A percentile compares a stretch with the other conserved stretches of the same genome.
Evolutionary conservation across 345 rosid genomes (phyloP).

Genomic region (Acer yangbiense): DNA sequence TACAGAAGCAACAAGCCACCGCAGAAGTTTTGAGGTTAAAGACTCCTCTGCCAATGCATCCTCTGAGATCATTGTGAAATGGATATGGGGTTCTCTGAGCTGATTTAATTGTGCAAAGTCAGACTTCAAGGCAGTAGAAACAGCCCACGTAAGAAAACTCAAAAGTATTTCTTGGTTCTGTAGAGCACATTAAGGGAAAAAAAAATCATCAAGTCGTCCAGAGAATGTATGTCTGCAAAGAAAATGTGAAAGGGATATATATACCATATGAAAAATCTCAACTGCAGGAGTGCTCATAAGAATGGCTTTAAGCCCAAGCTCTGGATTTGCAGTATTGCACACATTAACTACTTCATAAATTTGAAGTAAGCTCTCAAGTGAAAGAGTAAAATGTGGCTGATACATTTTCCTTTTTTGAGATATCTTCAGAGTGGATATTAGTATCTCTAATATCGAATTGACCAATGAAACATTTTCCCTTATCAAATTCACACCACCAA

Average conservation of each 20-base stretch:
- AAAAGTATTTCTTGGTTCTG: constrained; percentile 67
- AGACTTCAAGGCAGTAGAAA: constrained; percentile 62
- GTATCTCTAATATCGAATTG: constrained; percentile 48
- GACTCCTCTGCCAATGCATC: constrained; percentile 52
- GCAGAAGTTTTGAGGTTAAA: constrained; percentile 64
- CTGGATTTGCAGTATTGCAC: constrained; percentile 41
- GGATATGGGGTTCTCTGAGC: constrained; percentile 26
- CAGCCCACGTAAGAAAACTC: constrained; percentile 72
- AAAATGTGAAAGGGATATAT: constrained; percentile 8
- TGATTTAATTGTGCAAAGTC: constrained; percentile 34
- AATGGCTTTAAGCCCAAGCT: constrained; percentile 61
- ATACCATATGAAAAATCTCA: constrained; percentile 62
- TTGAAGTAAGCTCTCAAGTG: constrained; percentile 61
- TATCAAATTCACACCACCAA: constrained; percentile 44
- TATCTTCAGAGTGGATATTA: constrained; percentile 57
- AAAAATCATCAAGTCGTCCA: constrained; percentile 8
- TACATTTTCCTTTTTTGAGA: constrained; percentile 70
- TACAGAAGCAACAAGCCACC: constrained; percentile 84
- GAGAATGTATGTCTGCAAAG: background rate
- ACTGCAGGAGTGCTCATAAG: constrained; percentile 71
- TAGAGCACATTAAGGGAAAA: constrained; percentile 19
- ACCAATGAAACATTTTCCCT: constrained; percentile 42
- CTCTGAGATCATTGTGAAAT: constrained; percentile 26
- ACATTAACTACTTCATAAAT: constrained; percentile 53
- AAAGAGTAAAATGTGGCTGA: constrained; percentile 76